A percentile compares a stretch with the other conserved stretches of the same genome.
Conservation (phyloP, 1,284 basidiomycete genomes). For the Malassezia brasiliensis region DNA sequence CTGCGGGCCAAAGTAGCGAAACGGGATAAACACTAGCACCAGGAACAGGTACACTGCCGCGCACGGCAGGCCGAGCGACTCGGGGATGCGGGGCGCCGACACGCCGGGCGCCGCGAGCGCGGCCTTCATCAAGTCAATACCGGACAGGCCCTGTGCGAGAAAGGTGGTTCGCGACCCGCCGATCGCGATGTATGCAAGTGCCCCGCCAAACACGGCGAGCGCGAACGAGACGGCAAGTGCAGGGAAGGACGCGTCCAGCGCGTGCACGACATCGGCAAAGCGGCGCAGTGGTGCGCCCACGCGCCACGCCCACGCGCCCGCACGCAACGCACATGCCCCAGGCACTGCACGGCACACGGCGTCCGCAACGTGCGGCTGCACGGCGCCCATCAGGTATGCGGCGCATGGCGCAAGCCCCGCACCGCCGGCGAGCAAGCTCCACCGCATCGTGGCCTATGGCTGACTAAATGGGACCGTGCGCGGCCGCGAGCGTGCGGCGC, state of each 20-base stretch:
- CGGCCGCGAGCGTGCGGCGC: neutral
- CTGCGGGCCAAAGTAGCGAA: constrained; percentile 35
- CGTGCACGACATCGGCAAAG: neutral
- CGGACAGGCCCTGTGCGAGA: constrained; percentile 30
- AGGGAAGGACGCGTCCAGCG: constrained; percentile 10
- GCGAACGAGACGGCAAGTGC: constrained; percentile 17
- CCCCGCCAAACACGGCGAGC: constrained; percentile 24
- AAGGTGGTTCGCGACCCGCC: constrained; percentile 28
- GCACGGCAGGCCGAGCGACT: constrained; percentile 81
- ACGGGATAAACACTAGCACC: constrained; percentile 51
- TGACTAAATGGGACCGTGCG: constrained; percentile 10
- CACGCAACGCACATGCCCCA: neutral
- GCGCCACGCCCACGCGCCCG: neutral
- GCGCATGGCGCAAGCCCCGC: neutral
- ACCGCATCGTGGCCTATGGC: neutral
- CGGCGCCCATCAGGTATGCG: neutral
- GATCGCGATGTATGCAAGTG: constrained; percentile 22
- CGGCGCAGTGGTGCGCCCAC: neutral
- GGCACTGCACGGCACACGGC: neutral
- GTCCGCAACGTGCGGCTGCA: neutral
- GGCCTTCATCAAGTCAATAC: constrained; percentile 39
- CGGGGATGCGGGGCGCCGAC: constrained; percentile 58
- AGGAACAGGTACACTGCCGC: constrained; percentile 78
- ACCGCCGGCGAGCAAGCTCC: neutral
- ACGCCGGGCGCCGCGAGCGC: neutral